Conservation (phyloP, 2,329 filamentous ascomycete genomes). For the Xylariaceae sp. region DNA sequence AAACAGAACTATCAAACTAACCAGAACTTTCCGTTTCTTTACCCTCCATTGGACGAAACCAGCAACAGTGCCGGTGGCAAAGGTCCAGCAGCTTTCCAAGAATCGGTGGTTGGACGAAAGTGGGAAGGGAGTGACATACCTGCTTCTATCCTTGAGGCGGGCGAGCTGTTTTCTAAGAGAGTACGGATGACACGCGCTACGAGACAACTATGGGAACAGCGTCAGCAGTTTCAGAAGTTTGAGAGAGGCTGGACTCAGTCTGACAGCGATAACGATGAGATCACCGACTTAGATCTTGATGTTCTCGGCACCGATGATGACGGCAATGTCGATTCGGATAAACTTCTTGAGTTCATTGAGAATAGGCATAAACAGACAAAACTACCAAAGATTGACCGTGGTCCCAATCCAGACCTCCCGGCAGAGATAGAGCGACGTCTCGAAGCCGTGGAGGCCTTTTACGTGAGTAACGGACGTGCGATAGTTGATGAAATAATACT, state of each 20-base stretch:
- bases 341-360: slow-evolving; percentile 39
- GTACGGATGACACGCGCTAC: slow-evolving; percentile 90
- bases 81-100: slow-evolving; percentile 73
- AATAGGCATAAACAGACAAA: slow-evolving; percentile 39
- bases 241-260: slow-evolving; percentile 78
- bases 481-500: not conserved
- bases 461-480: slow-evolving; percentile 54
- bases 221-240: slow-evolving; percentile 84
- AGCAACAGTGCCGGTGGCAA: slow-evolving; percentile 91
- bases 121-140: slow-evolving; percentile 96
- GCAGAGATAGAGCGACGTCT: slow-evolving; percentile 60
- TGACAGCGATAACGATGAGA: slow-evolving; percentile 30
- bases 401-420: slow-evolving; percentile 45
- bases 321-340: slow-evolving; percentile 34
- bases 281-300: slow-evolving; percentile 39
- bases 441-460: slow-evolving; percentile 76
- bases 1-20: slow-evolving; percentile 99
- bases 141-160: slow-evolving; percentile 89
- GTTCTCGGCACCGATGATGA: slow-evolving; percentile 25
- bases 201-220: slow-evolving; percentile 89
- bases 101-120: slow-evolving; percentile 70
- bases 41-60: slow-evolving; percentile 81
- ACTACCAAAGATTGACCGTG: slow-evolving; percentile 43
- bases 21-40: slow-evolving; percentile 96
- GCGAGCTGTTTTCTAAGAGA: slow-evolving; percentile 81